A percentile compares a stretch with the other conserved stretches of the same genome.
These are phyloP conservation scores for Talaromyces pinophilus DNA, from an alignment of 2,329 filamentous ascomycete genomes.

Conservation along the genomic window DNA sequence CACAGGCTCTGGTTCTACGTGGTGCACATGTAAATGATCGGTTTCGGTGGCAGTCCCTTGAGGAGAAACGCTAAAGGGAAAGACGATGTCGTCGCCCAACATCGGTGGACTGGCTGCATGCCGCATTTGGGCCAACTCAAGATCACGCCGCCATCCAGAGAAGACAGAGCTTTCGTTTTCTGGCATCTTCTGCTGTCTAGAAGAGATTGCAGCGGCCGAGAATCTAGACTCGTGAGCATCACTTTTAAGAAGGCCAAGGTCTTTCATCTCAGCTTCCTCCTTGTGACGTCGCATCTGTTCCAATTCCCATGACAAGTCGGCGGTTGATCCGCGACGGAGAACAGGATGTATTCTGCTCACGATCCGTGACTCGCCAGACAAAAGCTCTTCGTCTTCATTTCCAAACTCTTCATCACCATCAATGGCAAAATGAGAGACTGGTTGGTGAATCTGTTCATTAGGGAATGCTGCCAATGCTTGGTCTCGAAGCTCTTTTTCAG, in stretches of 20 bases:
- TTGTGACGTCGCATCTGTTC: constrained; percentile 79
- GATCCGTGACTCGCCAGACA: constrained; percentile 17
- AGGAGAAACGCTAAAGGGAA: constrained; percentile 80
- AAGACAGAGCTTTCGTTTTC: constrained; percentile 23
- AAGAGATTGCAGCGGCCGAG: constrained; percentile 35
- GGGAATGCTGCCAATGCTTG: constrained; percentile 52
- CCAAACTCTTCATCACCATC: constrained; percentile 41
- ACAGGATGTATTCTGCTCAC: constrained; percentile 27
- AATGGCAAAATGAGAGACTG: constrained; percentile 51
- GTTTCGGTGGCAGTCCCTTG: constrained; percentile 82
- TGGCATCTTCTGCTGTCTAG: constrained; percentile 26
- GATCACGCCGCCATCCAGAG: constrained; percentile 28
- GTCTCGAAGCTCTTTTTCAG: constrained; percentile 77
- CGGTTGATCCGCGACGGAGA: constrained; percentile 47
- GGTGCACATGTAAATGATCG: constrained; percentile 56
- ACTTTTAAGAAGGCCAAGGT: constrained; percentile 35
- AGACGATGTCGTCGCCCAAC: constrained; percentile 78
- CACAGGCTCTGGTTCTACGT: constrained; percentile 53
- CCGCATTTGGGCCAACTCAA: constrained; percentile 54
- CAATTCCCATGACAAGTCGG: constrained; percentile 68
- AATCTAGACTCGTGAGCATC: constrained; percentile 35
- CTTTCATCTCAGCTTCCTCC: constrained; percentile 59
- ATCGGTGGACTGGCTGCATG: constrained; percentile 74
- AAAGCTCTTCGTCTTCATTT: constrained; percentile 34
- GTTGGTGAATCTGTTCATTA: constrained; percentile 50